Base-by-base conservation (phyloP, 1,284 basidiomycete species). In the Macrocybe sp. region DNA sequence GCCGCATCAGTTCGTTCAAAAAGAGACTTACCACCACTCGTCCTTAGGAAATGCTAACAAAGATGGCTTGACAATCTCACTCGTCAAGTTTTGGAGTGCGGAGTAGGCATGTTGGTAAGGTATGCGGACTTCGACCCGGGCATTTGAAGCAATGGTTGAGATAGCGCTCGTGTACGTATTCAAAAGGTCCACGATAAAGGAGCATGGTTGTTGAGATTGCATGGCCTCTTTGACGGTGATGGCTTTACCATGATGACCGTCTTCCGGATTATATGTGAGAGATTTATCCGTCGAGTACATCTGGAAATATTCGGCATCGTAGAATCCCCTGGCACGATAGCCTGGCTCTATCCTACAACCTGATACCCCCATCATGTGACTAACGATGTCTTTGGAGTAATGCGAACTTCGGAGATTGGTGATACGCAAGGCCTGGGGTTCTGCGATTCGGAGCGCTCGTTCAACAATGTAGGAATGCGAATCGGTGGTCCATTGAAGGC, bases 201-300 rank as follows among this genome's bases (percentile, higher is more conserved):
- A 7, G 3, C 41, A 5, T 9, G 52, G 50, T 5, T 53, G 48
- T 4, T 44, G 11, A 0, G 7, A 0, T 2, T 36, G 37, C 54
- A 56, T 52, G 1, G 49, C 52, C 7, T 60, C 52, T 8, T 46
- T 42, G 0, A 44, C 37, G 4, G 47, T 55, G 7, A 64, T 47
- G 32, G 49, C 53, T 37, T 64, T 64, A 0, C 53, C 55, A 35
- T 55, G 53, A 36, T 56, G 53, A 7, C 40, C n/a, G 1, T 48
- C 48, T 4, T 64, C 58, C 0, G 44, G 46, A 10, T 49, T 45
- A 41, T 61, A 62, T 3, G 53, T 52, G 6, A 60, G 14, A 0
- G 57, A 6, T 30, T 65, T 66, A 37, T 68, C 66, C 0, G 64
- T 67, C 0, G 53, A 52, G 41, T 66, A 68, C 3, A 59, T 41